Evolutionary conservation across 306 rosid genomes (phyloP).

Genomic region (Aeschynomene evenia): DNA sequence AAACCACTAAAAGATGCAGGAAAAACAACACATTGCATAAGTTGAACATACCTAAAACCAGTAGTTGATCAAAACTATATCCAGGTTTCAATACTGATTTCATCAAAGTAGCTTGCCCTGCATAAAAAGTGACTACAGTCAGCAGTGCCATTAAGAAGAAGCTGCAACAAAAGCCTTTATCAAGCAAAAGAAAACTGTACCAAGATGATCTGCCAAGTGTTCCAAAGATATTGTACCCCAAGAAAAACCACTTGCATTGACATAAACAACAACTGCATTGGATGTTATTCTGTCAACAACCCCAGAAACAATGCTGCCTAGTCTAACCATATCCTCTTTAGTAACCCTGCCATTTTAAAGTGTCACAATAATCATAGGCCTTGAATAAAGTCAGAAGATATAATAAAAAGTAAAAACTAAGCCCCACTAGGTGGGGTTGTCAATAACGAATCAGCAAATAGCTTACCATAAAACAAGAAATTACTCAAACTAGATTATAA

Average conservation of each 20-base stretch:
- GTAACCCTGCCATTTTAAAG: conserved; percentile 65
- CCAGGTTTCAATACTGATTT: conserved; percentile 84
- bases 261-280: conserved; percentile 56
- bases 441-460: conserved; percentile 2
- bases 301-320: conserved; percentile 81
- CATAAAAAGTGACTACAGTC: conserved; percentile 32
- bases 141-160: conserved; percentile 21
- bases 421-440: background rate
- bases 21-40: background rate
- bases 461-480: conserved; percentile 3
- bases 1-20: background rate
- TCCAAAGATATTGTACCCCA: conserved; percentile 73
- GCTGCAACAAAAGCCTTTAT: conserved; percentile 13
- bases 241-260: conserved; percentile 59
- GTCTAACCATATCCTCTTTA: conserved; percentile 57
- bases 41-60: conserved; percentile 67
- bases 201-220: conserved; percentile 92
- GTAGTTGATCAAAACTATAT: conserved; percentile 71
- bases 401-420: background rate
- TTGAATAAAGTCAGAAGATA: background rate
- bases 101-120: conserved; percentile 69
- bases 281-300: conserved; percentile 71
- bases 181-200: conserved; percentile 41
- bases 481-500: background rate
- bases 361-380: background rate